These are phyloP conservation scores for Chrysopogon serrulatus DNA, from an alignment of 176 grass and related monocot species.

Conservation along the genomic window DNA sequence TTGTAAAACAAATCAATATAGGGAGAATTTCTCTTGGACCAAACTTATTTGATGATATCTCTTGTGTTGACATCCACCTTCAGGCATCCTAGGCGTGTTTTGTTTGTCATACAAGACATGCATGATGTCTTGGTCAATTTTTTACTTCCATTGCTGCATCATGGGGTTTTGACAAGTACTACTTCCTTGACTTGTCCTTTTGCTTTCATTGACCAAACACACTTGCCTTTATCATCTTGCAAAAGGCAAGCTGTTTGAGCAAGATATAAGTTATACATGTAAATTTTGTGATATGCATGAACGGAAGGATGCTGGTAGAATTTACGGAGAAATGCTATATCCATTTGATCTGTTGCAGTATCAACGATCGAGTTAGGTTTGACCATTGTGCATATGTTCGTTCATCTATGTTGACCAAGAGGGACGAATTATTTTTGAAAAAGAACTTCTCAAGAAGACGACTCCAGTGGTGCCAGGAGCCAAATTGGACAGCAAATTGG, in stretches of 20 bases:
- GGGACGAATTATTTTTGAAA: neutral
- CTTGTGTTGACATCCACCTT: neutral
- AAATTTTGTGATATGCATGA: conserved; percentile 6
- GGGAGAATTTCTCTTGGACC: neutral
- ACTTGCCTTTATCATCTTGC: neutral
- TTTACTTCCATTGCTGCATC: neutral
- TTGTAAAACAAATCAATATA: neutral
- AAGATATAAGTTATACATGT: neutral
- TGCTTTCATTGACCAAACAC: conserved; percentile 15
- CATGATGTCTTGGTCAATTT: conserved; percentile 14
- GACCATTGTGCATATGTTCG: neutral
- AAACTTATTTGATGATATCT: neutral
- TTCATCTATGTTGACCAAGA: neutral
- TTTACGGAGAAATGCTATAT: neutral
- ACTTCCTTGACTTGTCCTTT: conserved; percentile 2
- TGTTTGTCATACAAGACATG: conserved; percentile 6
- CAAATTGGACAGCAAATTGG: neutral
- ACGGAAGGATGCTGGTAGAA: neutral
- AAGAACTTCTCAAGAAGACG: neutral
- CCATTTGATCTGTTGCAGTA: neutral
- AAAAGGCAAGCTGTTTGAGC: neutral
- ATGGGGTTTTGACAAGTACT: neutral
- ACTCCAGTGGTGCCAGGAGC: neutral
- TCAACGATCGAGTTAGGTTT: neutral
- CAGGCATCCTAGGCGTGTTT: neutral